Evolutionary conservation across 2,329 filamentous ascomycete species (phyloP).

Genomic region (Botrytis fabae): DNA sequence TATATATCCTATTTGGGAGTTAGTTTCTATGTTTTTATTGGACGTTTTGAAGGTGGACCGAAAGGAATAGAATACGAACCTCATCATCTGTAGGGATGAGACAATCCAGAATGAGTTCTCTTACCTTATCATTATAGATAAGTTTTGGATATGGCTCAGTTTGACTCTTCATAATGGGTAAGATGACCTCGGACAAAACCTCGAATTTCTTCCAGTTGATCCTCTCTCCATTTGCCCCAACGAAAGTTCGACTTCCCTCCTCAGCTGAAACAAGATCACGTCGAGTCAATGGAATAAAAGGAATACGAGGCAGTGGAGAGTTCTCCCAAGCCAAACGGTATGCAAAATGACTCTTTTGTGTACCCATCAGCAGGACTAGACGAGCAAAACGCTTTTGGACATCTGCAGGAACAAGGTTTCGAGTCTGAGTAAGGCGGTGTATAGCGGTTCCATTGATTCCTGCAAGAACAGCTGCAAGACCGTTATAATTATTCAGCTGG

Average conservation of each 20-base stretch:
- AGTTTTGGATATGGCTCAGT: constrained; percentile 77
- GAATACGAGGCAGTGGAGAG: constrained; percentile 83
- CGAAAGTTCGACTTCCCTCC: constrained; percentile 86
- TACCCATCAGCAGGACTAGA: constrained; percentile 88
- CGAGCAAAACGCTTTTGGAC: constrained; percentile 83
- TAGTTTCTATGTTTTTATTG: constrained; percentile 17
- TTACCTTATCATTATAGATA: constrained; percentile 65
- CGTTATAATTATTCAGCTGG: constrained; percentile 95
- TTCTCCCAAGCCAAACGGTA: constrained; percentile 99
- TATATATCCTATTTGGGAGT: constrained; percentile 57
- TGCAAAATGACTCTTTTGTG: constrained; percentile 87
- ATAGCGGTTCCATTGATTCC: constrained; percentile 88
- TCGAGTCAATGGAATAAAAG: constrained; percentile 86
- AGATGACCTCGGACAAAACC: constrained; percentile 86
- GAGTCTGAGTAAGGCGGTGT: constrained; percentile 77
- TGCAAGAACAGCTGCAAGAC: constrained; percentile 88
- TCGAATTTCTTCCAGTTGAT: constrained; percentile 99
- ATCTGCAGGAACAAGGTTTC: constrained; percentile 69
- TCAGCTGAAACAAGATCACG: constrained; percentile 90
- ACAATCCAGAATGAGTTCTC: constrained; percentile 77
- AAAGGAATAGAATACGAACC: constrained; percentile 53
- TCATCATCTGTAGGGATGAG: constrained; percentile 84
- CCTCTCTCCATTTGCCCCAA: constrained; percentile 69
- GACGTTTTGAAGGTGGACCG: background rate
- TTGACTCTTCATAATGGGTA: constrained; percentile 90